Evolutionary conservation across 129 eudicot genomes (phyloP).

Genomic region (Pulicaria dysenterica): DNA sequence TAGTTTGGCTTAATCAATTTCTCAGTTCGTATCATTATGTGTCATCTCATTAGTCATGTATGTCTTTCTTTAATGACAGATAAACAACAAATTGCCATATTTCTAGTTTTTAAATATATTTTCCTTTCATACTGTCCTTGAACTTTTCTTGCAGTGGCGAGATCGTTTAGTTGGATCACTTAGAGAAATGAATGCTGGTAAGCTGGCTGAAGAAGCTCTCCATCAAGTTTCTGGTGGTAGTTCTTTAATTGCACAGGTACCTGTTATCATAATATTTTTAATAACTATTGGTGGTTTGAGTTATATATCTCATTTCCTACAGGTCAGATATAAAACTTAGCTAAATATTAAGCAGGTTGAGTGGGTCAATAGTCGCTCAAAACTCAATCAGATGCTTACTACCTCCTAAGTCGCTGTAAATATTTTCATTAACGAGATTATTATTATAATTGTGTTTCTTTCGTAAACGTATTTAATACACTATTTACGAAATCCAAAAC

Average conservation of each 20-base stretch:
- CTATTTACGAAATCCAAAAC: no score
- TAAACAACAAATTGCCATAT: constrained; percentile 14
- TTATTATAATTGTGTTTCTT: no score
- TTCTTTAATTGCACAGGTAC: constrained; percentile 44
- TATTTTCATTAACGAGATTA: no score
- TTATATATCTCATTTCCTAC: background rate
- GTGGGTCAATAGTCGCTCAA: no score
- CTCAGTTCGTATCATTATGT: no score
- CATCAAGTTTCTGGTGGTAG: constrained; percentile 40
- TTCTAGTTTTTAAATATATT: constrained; percentile 12
- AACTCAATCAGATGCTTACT: no score
- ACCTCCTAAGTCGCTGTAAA: no score
- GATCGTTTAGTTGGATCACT: constrained; percentile 84
- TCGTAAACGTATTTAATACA: no score
- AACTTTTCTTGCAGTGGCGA: constrained; percentile 66
- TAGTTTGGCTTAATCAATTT: no score
- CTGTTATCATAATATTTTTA: background rate
- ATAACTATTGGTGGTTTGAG: constrained; percentile 10
- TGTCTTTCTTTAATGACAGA: background rate
- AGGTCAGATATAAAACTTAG: background rate
- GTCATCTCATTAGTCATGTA: background rate
- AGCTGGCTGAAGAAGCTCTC: constrained; percentile 49
- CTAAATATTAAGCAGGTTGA: background rate
- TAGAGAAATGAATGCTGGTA: constrained; percentile 69
- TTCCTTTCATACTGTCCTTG: background rate